Evolutionary conservation across 441 rosid genomes (phyloP), one percentile per base, ranked within the genome.

Genomic region (Populus hybrid): DNA sequence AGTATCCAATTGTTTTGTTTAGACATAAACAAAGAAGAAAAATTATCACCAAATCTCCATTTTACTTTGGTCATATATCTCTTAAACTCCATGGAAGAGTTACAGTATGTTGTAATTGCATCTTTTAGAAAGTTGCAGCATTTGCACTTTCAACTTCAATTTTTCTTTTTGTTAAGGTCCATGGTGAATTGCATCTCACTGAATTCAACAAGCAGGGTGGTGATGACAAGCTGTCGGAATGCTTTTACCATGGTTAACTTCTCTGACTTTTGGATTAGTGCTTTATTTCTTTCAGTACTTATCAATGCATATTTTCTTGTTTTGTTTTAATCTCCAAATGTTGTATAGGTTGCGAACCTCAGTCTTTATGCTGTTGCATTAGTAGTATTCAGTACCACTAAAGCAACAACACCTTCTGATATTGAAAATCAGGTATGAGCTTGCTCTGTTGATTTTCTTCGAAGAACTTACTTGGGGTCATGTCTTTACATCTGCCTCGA

Each of bases 121-220:
- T 66, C 36, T 68, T 21, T 35, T 26, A 21, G 31, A 68, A 65
- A 71, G n/a, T n/a, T n/a, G 23, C 50, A 61, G 65, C 28, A 3
- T 23, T 53, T 1, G 12, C 7, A 21, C 29, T 29, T 20, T 63
- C 6, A 2, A n/a, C 35, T 3, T 68, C 23, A 11, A 29, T 7
- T 40, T 40, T 3, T 14, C 56, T 23, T 79, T 71, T 78, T 82
- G 67, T 73, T 79, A 71, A 96, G 97, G 98, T 90, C 97, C 35
- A 90, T 96, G 97, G 92, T 96, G 81, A 96, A 93, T 73, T 94
- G 99, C 86, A 91, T 96, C 80, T 90, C 99, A 0, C 80, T 93
- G 81, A 88, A 94, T 87, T 89, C 97, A 77, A 88, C 97, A 61
- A 92, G 94, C 89, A 91, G 97, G 83, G 97, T 93, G 75, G 97